Conservation (phyloP, 441 rosid genomes). For the Flueggea neowawraea region DNA sequence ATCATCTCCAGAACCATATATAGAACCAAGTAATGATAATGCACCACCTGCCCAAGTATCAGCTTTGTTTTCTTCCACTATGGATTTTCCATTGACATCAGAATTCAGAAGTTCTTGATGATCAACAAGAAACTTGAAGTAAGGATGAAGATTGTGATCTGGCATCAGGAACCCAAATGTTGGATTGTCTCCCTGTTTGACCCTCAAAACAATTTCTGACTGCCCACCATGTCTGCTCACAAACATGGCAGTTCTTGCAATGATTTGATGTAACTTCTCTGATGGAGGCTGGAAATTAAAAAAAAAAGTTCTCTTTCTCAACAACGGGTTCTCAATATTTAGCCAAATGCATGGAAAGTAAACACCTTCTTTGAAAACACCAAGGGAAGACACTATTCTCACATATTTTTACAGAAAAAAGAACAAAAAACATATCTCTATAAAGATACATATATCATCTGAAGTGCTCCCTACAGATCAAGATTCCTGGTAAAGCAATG, state of each 20-base stretch:
- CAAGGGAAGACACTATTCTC: conserved; percentile 36
- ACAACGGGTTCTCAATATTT: conserved; percentile 25
- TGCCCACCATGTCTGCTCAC: conserved; percentile 92
- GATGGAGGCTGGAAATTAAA: conserved; percentile 73
- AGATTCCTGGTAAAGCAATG: conserved; percentile 45
- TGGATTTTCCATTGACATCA: conserved; percentile 30
- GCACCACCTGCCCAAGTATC: conserved; percentile 55
- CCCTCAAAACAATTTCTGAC: conserved; percentile 96
- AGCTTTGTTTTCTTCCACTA: conserved; percentile 39
- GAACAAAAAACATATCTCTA: conserved; percentile 49
- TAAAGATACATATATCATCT: conserved; percentile 54
- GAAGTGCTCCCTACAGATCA: conserved; percentile 43
- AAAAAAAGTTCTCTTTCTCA: conserved; percentile 25
- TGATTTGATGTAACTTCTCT: conserved; percentile 93
- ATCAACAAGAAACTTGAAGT: conserved; percentile 86
- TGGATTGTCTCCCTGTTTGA: conserved; percentile 96
- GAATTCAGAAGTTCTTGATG: conserved; percentile 71
- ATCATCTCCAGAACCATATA: conserved; percentile 87
- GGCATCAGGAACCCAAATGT: conserved; percentile 98
- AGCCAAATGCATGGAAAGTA: conserved; percentile 9
- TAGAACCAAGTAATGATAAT: conserved; percentile 81
- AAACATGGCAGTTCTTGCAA: conserved; percentile 81
- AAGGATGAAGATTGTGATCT: conserved; percentile 82
- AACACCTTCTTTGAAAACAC: conserved; percentile 26
- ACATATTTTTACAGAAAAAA: conserved; percentile 49